phyloP scores from a whole-genome alignment of 83 land plant genomes.

The Thuja plicata region DNA sequence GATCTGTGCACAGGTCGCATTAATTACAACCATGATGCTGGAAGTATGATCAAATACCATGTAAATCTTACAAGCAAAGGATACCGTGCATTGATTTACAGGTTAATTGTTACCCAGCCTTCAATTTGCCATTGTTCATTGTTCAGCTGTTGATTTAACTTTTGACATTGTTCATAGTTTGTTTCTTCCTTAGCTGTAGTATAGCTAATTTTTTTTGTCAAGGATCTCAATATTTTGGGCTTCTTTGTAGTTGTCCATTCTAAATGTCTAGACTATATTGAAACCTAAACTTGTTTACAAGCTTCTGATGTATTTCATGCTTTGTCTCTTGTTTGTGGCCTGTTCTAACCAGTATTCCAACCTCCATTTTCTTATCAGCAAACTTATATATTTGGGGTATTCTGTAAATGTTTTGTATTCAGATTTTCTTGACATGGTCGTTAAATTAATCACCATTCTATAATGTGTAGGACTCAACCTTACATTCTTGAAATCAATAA shows the following conservation, averaged over 20 bases:
- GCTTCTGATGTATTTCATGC: background rate
- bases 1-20: constrained; percentile 57
- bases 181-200: background rate
- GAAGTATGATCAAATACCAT: constrained; percentile 86
- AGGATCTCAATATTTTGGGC: background rate
- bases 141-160: background rate
- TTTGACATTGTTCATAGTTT: background rate
- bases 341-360: background rate
- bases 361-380: background rate
- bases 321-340: background rate
- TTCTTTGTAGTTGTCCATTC: background rate
- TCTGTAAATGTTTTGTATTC: background rate
- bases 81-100: constrained; percentile 78
- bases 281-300: background rate
- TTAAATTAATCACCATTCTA: background rate
- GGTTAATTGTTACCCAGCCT: constrained; percentile 29
- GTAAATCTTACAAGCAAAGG: constrained; percentile 56
- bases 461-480: background rate
- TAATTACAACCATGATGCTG: constrained; percentile 58
- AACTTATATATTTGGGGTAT: background rate
- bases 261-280: background rate
- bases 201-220: background rate
- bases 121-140: background rate
- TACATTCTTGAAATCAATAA: background rate
- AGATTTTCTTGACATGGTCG: background rate